Base-by-base conservation (phyloP, 306 rosid genomes). In the Mucuna pruriens region DNA sequence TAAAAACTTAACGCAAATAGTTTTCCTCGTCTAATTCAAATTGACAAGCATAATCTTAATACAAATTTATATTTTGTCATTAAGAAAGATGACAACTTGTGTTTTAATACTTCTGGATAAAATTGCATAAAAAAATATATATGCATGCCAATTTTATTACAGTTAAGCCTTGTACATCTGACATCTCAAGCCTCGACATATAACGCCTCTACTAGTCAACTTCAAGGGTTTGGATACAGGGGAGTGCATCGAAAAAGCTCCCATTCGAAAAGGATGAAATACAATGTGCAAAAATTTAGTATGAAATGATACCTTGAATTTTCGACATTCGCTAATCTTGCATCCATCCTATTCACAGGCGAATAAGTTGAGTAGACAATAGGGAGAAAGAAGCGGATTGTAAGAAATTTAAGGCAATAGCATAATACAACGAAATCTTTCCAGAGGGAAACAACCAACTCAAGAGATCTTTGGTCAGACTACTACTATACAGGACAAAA, bases 401-500 rank as follows among this genome's bases (percentile, higher is more conserved):
- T 39, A 25, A 45, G 7, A 39, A 70, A 70, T 54, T 39, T 4
- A 65, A 80, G 84, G 82, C 76, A 81, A 81, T 60, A 69, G 45
- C 51, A 73, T 33, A 66, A 65, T 80, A 46, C 29, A 76, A 73
- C 72, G 17, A n/a, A 78, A 83, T 23, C 65, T 62, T 77, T 79
- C 78, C 12, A 74, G 76, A 15, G 85, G 55, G 70, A 71, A 71
- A 69, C 74, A 81, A 33, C 71, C 85, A 65, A 76, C 70, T 77
- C 71, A 29, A 42, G 13, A 83, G 75, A 67, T 65, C 60, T 74
- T 73, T 61, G 84, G 77, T 84, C 83, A 85, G 83, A 71, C 85
- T 20, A 76, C 85, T 20, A 76, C 85, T 87, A 79, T 85, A 84
- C 90, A 84, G 46, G 83, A 79, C 80, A 84, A 75, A 69, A 81